These are phyloP conservation scores for Alternaria solani DNA, from an alignment of 2,329 filamentous ascomycete species.

Conservation along the genomic window DNA sequence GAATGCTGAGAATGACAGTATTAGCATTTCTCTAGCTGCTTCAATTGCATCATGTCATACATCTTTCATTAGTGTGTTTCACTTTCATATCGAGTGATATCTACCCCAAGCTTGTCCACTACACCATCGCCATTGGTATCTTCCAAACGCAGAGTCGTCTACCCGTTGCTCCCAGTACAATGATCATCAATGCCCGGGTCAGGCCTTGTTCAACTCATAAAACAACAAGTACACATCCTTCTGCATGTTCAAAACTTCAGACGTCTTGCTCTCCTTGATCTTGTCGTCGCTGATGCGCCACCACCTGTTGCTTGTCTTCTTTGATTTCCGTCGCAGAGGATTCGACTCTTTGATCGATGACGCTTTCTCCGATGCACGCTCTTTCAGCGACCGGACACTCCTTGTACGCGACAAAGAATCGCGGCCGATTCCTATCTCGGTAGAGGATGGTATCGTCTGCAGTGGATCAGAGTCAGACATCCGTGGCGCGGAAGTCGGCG, in stretches of 20 bases:
- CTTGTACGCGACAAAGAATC: constrained; percentile 34
- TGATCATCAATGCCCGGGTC: not conserved
- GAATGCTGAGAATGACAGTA: not conserved
- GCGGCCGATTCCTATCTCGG: constrained; percentile 19
- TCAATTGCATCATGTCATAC: not conserved
- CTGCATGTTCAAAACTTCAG: constrained; percentile 91
- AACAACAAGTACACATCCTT: constrained; percentile 95
- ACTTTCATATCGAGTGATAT: constrained; percentile 3
- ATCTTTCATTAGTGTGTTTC: not conserved
- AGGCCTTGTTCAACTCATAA: constrained; percentile 77
- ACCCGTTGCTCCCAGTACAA: not conserved
- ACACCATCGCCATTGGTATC: not conserved
- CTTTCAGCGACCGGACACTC: constrained; percentile 42
- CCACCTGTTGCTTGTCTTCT: constrained; percentile 77
- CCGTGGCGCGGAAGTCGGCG: constrained; percentile 44
- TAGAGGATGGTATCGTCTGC: constrained; percentile 25
- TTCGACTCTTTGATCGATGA: constrained; percentile 56
- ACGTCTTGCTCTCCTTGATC: constrained; percentile 91
- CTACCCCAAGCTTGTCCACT: not conserved
- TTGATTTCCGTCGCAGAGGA: constrained; percentile 61
- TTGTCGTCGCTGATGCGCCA: constrained; percentile 99
- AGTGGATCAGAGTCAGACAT: constrained; percentile 34
- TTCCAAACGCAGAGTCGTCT: not conserved
- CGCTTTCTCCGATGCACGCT: constrained; percentile 41
- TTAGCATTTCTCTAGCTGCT: no score